phyloP scores from a whole-genome alignment of 257 asterid species.

The Solanum tarijense region DNA sequence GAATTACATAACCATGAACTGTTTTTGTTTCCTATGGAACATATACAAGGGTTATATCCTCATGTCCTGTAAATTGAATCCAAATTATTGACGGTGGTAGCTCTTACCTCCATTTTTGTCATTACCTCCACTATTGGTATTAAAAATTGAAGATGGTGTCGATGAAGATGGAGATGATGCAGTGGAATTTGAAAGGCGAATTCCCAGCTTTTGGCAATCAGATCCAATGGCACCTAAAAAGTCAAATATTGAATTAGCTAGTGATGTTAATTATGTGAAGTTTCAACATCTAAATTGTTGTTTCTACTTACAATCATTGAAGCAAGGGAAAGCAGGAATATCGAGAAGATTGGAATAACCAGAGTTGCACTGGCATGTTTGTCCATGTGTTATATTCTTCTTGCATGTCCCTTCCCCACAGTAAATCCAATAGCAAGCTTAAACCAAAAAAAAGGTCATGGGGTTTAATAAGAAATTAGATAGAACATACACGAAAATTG shows the following conservation, averaged over 20 bases:
- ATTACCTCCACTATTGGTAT: background rate
- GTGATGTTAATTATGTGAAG: too few relatives aligned
- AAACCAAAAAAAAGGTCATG: background rate
- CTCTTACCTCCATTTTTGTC: background rate
- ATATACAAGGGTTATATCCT: background rate
- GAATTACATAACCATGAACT: background rate
- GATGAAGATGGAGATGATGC: slow-evolving; percentile 22
- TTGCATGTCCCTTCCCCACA: slow-evolving; percentile 71
- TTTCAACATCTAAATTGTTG: background rate
- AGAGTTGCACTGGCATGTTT: slow-evolving; percentile 48
- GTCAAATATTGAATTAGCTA: background rate
- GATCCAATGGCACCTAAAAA: slow-evolving; percentile 54
- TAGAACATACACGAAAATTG: background rate
- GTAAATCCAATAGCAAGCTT: slow-evolving; percentile 71
- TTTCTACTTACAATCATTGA: slow-evolving; percentile 42
- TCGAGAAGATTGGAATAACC: slow-evolving; percentile 54
- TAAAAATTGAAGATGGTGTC: slow-evolving; percentile 4
- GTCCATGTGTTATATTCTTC: slow-evolving; percentile 29
- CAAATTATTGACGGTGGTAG: background rate
- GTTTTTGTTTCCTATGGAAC: background rate
- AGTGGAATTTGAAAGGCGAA: slow-evolving; percentile 26
- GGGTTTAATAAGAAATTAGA: background rate
- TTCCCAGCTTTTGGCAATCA: slow-evolving; percentile 50
- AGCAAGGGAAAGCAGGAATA: slow-evolving; percentile 57
- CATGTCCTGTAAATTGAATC: background rate